These are phyloP conservation scores for Scorias spongiosa DNA, from an alignment of 2,329 filamentous ascomycete genomes.

Conservation along the genomic window DNA sequence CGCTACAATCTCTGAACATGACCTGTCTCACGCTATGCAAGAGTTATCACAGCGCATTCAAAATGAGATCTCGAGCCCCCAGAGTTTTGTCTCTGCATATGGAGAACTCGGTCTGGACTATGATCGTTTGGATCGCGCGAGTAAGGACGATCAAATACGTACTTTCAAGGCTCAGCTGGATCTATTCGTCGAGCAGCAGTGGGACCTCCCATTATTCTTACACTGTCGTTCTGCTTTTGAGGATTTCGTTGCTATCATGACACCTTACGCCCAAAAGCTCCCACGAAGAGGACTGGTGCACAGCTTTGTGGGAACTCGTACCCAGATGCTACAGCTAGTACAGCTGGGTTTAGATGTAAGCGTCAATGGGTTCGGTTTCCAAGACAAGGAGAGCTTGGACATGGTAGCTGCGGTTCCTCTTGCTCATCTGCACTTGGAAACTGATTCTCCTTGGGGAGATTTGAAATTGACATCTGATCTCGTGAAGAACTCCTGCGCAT, in stretches of 20 bases:
- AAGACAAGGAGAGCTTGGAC: slow-evolving; percentile 23
- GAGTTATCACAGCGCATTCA: too few relatives aligned
- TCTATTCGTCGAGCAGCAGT: slow-evolving; percentile 19
- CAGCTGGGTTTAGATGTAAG: slow-evolving; percentile 28
- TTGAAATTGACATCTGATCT: slow-evolving; percentile 23
- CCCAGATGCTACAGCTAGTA: slow-evolving; percentile 26
- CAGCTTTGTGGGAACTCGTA: slow-evolving; percentile 24
- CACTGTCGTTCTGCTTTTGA: slow-evolving; percentile 29
- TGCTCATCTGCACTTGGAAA: slow-evolving; percentile 30
- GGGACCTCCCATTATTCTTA: slow-evolving; percentile 26
- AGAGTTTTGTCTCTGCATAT: slow-evolving; percentile 27
- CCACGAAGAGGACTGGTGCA: slow-evolving; percentile 26
- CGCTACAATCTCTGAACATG: too few relatives aligned
- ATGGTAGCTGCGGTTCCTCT: slow-evolving; percentile 30
- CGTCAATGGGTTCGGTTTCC: slow-evolving; percentile 37
- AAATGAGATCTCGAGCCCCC: background rate
- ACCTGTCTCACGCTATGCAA: too few relatives aligned
- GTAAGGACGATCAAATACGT: slow-evolving; percentile 26
- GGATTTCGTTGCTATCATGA: slow-evolving; percentile 29
- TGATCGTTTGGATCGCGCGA: slow-evolving; percentile 29
- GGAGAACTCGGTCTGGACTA: slow-evolving; percentile 39
- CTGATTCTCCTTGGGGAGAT: slow-evolving; percentile 35
- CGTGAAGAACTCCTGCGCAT: slow-evolving; percentile 21
- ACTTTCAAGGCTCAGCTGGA: slow-evolving; percentile 30
- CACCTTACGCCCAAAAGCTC: slow-evolving; percentile 23